Evolutionary conservation across 441 rosid species (phyloP).

Genomic region (Hypseocharis bilobata): DNA sequence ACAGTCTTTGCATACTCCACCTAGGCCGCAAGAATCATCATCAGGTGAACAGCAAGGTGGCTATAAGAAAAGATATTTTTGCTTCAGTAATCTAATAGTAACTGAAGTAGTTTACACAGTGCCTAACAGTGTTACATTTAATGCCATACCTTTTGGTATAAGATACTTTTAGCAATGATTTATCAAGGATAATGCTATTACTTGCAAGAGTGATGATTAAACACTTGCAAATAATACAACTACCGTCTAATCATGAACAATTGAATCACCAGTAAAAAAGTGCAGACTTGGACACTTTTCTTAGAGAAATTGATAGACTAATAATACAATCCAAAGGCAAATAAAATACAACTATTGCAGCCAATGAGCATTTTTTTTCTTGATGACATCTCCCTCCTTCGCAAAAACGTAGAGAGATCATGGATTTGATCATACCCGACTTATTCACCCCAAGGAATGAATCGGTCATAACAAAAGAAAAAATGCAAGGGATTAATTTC

Average conservation of each 20-base stretch:
- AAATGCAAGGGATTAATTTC: neutral
- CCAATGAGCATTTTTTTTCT: no score
- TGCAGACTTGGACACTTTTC: neutral
- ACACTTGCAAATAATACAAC: slow-evolving; percentile 8
- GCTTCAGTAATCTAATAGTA: slow-evolving; percentile 16
- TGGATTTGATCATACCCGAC: neutral
- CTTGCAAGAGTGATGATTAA: slow-evolving; percentile 9
- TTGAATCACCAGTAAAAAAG: neutral
- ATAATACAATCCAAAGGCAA: neutral
- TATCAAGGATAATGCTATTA: slow-evolving; percentile 10
- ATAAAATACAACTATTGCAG: neutral
- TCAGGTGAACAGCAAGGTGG: slow-evolving; percentile 82
- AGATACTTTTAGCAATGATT: no score
- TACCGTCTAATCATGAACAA: slow-evolving; percentile 10
- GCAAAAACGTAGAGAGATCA: neutral
- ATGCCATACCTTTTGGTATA: no score
- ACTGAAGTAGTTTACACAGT: no score
- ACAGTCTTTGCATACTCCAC: slow-evolving; percentile 60
- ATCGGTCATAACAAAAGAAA: neutral
- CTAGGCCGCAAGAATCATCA: slow-evolving; percentile 51
- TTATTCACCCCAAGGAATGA: neutral
- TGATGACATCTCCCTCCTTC: neutral
- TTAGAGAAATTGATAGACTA: neutral
- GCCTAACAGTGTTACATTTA: no score
- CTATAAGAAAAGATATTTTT: slow-evolving; percentile 29